Evolutionary conservation across 148 eudicot species (phyloP), one percentile per base, ranked within the genome.

Genomic region (Camellia lanceoleosa): DNA sequence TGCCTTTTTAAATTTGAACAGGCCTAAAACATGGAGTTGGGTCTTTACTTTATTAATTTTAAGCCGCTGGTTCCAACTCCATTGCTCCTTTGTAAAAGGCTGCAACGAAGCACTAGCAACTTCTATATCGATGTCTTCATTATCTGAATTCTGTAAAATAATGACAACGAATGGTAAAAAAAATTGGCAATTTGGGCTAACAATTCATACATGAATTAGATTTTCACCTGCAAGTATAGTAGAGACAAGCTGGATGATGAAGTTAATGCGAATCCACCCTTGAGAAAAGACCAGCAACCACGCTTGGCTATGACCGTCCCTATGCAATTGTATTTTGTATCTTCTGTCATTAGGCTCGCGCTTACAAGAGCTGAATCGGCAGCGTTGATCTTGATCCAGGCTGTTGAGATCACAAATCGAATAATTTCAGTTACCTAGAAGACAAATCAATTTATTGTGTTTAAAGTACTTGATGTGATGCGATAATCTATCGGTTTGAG

Each of bases 261-360:
- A 67, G 82, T 78, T 60, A 90, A 42, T 43, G 84, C 85, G 76
- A 96, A 96, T 78, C 99, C 99, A 56, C 99, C 99, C 79, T 93
- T 95, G 68, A 95, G 90, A 80, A 95, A 95, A 19, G 98, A 93
- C 98, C 99, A 96, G 73, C 98, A 96, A 2, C 98, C 97, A 55
- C 71, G 72, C 71, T 82, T 88, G 15, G 97, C 96, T 9, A 86
- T 56, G 20, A 93, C 96, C 20, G 87, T 90, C 67, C 96, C 98
- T 60, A 91, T 84, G 78, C 98, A 93, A 18, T 72, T 80, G 58
- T 80, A 71, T 10, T 81, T 84, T 38, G 82, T 68, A 51, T 83
- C 52, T 16, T 86, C 87, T 42, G 87, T 78, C 72, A 49, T 77
- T 73, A 95, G 72, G 67, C 87, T 82, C 71, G 96, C 93, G 58